Evolutionary conservation across 1,139 yeast genomes (phyloP), one percentile per base, ranked within the genome.

Genomic region (Yamadazyma songkhlaensis): DNA sequence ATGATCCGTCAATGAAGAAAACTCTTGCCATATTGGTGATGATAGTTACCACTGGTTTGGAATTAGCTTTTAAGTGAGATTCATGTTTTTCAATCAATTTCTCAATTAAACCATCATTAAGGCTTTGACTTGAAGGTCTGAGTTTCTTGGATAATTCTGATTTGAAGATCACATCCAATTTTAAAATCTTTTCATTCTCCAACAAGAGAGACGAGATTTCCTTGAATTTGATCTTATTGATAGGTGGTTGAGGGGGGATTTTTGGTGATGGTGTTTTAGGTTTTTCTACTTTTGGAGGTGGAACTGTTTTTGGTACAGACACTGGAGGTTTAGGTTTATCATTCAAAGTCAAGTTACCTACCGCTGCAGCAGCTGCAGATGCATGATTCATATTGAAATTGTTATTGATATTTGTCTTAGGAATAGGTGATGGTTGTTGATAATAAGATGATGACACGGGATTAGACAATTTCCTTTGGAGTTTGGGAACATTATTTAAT

Each of bases 1-100:
- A 51, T 1, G 49, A 36, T 2, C 60, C 55, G 42, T 67, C 73
- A 27, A 70, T 60, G 40, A 72, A 67, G 39, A 72, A 70, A 0
- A 70, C 71, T 39, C 75, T 47, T 4, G 77, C 76, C 46, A 54
- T 51, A 44, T 67, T 67, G 37, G 80, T 75, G 9, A 79, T 67
- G 17, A 77, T 79, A 9, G 77, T 63, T 1, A 72, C 59, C 22
- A 68, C 72, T 3, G 73, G 66, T 29, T 55, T 59, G 30, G 70
- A 48, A 35, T 62, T 55, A 29, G 60, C 50, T 13, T 59, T 59
- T 36, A 79, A 59, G 2, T 48, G 55, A 20, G 55, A 42, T 40
- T 58, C 65, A 49, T 69, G 65, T 32, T 55, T 62, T 2, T 54
- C 59, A 31, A 78, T 79, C 39, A 74, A 67, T 29, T 55, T 50